A percentile compares a stretch with the other conserved stretches of the same genome.
phyloP scores from a whole-genome alignment of 768 basidiomycete species.

The Tricholoma sp. region DNA sequence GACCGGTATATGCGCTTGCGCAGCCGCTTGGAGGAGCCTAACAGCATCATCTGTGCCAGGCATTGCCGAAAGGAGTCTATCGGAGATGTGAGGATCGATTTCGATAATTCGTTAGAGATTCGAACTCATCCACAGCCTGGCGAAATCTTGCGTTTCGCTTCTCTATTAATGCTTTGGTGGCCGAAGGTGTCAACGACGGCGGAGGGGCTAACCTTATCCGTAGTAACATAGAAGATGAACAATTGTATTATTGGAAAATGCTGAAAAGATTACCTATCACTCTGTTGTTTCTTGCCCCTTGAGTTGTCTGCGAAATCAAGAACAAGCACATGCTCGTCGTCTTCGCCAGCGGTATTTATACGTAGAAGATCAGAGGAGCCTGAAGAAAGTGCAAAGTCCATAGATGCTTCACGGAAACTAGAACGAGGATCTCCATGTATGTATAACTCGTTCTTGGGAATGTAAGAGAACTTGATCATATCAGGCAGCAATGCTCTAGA shows the following conservation, averaged over 20 bases:
- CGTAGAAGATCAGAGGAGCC: constrained; percentile 20
- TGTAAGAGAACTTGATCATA: constrained; percentile 78
- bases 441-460: constrained; percentile 55
- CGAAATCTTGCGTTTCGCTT: constrained; percentile 61
- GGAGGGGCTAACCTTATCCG: constrained; percentile 14
- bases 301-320: constrained; percentile 38
- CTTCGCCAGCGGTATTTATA: constrained; percentile 17
- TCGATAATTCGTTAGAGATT: background rate
- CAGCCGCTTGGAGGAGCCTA: constrained; percentile 58
- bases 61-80: constrained; percentile 56
- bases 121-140: constrained; percentile 65
- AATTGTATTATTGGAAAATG: background rate
- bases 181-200: constrained; percentile 45
- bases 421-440: constrained; percentile 37
- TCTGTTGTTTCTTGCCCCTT: constrained; percentile 27
- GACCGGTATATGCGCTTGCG: constrained; percentile 65
- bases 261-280: constrained; percentile 21
- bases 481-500: constrained; percentile 75
- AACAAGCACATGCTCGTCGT: constrained; percentile 38
- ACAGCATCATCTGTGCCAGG: constrained; percentile 55
- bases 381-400: constrained; percentile 32
- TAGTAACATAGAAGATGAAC: background rate
- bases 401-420: constrained; percentile 29
- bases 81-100: background rate
- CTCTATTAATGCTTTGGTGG: constrained; percentile 66